Percentiles rank a stretch among this genome's conserved stretches.
phyloP scores from a whole-genome alignment of 352 stramenopile species.

The Aphanomyces invadans region DNA sequence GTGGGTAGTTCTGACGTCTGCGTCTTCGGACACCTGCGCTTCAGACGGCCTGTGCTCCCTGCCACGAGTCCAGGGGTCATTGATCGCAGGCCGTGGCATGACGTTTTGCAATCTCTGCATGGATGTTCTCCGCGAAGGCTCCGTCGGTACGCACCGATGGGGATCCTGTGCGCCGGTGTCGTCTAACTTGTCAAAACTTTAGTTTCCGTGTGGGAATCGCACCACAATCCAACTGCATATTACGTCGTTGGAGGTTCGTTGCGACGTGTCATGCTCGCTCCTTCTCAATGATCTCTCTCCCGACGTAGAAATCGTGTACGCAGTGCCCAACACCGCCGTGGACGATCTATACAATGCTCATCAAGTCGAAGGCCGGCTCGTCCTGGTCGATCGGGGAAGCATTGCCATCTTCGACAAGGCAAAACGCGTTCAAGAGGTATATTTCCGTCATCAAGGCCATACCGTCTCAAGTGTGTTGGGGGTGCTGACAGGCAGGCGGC shows the following conservation, averaged over 20 bases:
- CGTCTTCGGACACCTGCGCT: not conserved
- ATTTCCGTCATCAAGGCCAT: not conserved
- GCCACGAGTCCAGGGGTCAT: not conserved
- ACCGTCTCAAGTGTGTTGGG: not conserved
- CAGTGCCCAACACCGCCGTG: conserved; percentile 8
- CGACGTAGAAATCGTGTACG: not conserved
- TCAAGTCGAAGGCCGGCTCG: not conserved
- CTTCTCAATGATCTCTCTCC: not conserved
- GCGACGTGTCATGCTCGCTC: not conserved
- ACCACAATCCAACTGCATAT: not conserved
- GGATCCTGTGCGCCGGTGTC: no score
- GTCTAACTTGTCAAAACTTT: no score
- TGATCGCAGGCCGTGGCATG: not conserved
- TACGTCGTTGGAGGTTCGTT: not conserved
- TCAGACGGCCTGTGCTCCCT: not conserved
- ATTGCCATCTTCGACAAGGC: conserved; percentile 11
- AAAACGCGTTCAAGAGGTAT: conserved; percentile 20
- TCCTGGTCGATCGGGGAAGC: not conserved
- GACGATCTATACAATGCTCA: conserved; percentile 6
- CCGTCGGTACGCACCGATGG: not conserved
- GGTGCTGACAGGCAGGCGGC: conserved; percentile 8
- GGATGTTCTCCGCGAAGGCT: not conserved
- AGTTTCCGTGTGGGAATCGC: not conserved
- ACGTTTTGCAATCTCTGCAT: not conserved
- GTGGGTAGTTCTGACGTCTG: not conserved